Conservation (phyloP, 495 filamentous ascomycete genomes). For the Lepraria neglecta region DNA sequence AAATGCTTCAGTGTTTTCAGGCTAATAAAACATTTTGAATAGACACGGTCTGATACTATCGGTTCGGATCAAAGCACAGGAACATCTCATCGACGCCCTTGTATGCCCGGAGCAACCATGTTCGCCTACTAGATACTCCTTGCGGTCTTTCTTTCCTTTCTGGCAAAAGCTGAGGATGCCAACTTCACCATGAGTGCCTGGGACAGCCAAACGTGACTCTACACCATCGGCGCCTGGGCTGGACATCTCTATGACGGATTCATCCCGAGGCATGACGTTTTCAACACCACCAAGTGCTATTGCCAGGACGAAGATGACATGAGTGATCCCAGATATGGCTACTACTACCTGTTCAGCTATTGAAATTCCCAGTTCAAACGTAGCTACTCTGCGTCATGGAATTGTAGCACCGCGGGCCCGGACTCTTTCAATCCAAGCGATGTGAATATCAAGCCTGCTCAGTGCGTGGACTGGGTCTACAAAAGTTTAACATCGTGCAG, state of each 20-base stretch:
- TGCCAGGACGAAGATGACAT: background rate
- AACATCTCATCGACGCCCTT: background rate
- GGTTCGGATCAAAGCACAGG: too few relatives aligned
- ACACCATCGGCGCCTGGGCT: background rate
- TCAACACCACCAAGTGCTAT: conserved; percentile 7
- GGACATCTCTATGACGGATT: too few relatives aligned
- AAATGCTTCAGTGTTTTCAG: too few relatives aligned
- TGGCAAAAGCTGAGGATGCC: background rate
- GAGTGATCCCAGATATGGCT: background rate
- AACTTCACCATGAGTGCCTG: too few relatives aligned
- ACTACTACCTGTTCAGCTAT: conserved; percentile 2
- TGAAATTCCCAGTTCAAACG: background rate
- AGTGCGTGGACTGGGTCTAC: background rate
- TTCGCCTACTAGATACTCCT: background rate
- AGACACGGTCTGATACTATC: too few relatives aligned
- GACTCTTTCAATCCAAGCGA: background rate
- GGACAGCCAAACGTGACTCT: background rate
- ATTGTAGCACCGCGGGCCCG: background rate
- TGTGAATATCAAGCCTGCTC: too few relatives aligned
- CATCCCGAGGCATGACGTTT: background rate
- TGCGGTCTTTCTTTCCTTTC: background rate
- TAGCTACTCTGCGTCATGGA: background rate
- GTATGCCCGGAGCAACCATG: background rate
- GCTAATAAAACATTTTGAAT: too few relatives aligned
- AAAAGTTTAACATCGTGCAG: background rate